Percentiles rank a stretch among this genome's conserved stretches.
Evolutionary conservation across 345 rosid species (phyloP).

Genomic region (Pseudoturritis turrita): DNA sequence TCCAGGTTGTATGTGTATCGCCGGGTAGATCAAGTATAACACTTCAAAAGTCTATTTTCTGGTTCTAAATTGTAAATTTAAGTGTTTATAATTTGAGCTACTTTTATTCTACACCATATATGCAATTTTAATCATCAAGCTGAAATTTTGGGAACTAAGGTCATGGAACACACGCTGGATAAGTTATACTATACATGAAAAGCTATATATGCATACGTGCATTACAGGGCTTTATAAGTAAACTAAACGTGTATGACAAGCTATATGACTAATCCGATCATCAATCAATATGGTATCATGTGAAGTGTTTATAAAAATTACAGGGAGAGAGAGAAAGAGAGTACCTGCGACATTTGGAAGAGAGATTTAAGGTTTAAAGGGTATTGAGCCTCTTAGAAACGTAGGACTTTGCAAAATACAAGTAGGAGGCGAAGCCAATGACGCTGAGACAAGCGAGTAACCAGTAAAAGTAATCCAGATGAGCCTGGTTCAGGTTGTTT

Average conservation of each 20-base stretch:
- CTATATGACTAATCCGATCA: not conserved
- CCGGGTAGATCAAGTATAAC: constrained; percentile 13
- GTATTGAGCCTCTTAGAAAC: constrained; percentile 32
- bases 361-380: not conserved
- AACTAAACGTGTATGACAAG: constrained; percentile 8
- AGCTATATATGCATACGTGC: not conserved
- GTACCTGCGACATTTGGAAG: constrained; percentile 10
- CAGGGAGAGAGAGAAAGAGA: not conserved
- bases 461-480: constrained; percentile 61
- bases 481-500: constrained; percentile 50
- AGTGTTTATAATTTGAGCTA: not conserved
- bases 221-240: no score
- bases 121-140: no score
- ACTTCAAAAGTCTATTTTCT: no score
- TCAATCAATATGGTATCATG: not conserved
- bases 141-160: no score
- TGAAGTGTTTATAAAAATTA: not conserved
- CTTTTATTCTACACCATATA: no score
- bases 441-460: constrained; percentile 45
- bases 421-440: constrained; percentile 34
- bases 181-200: not conserved
- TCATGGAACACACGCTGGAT: not conserved
- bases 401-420: constrained; percentile 42
- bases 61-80: no score
- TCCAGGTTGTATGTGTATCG: constrained; percentile 45